Percentiles rank a stretch among this genome's conserved stretches.
phyloP scores from a whole-genome alignment of 495 filamentous ascomycete species.

The Penicillium paradoxum region DNA sequence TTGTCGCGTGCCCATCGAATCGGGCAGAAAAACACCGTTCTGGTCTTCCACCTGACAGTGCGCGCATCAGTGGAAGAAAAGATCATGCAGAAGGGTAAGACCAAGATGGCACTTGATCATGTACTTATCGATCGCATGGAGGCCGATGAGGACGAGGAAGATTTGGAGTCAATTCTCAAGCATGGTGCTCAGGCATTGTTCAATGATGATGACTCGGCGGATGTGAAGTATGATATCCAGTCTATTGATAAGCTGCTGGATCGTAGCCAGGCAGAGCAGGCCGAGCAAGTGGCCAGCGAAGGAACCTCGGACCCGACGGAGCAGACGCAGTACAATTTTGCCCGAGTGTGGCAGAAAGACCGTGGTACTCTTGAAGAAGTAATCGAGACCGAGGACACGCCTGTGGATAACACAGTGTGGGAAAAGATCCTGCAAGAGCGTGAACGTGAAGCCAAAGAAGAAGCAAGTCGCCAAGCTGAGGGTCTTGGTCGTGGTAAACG shows the following conservation, averaged over 20 bases:
- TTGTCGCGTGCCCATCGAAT: slow-evolving; percentile 92
- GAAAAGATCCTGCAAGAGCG: slow-evolving; percentile 80
- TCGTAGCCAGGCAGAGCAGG: slow-evolving; percentile 73
- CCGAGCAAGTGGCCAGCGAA: slow-evolving; percentile 49
- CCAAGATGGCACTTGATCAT: slow-evolving; percentile 91
- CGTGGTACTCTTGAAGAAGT: slow-evolving; percentile 58
- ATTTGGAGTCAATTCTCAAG: slow-evolving; percentile 83
- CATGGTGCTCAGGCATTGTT: slow-evolving; percentile 87
- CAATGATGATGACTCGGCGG: slow-evolving; percentile 57
- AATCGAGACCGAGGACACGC: slow-evolving; percentile 39
- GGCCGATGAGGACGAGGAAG: slow-evolving; percentile 67
- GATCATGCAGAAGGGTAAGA: slow-evolving; percentile 92
- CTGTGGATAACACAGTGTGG: slow-evolving; percentile 67
- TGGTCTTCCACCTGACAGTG: slow-evolving; percentile 92
- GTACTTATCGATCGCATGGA: slow-evolving; percentile 88
- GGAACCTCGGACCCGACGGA: slow-evolving; percentile 50
- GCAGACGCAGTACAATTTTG: slow-evolving; percentile 70
- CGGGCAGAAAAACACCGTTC: slow-evolving; percentile 89
- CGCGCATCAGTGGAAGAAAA: slow-evolving; percentile 87
- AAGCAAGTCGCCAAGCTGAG: slow-evolving; percentile 58
- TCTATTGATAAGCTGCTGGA: slow-evolving; percentile 87
- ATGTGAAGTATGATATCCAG: slow-evolving; percentile 72
- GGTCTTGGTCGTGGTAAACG: slow-evolving; percentile 80
- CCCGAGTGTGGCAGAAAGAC: slow-evolving; percentile 89
- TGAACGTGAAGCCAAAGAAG: slow-evolving; percentile 66